Evolutionary conservation across 306 rosid genomes (phyloP), one percentile per base, ranked within the genome.

Genomic region (Pyrus bretschneideri): DNA sequence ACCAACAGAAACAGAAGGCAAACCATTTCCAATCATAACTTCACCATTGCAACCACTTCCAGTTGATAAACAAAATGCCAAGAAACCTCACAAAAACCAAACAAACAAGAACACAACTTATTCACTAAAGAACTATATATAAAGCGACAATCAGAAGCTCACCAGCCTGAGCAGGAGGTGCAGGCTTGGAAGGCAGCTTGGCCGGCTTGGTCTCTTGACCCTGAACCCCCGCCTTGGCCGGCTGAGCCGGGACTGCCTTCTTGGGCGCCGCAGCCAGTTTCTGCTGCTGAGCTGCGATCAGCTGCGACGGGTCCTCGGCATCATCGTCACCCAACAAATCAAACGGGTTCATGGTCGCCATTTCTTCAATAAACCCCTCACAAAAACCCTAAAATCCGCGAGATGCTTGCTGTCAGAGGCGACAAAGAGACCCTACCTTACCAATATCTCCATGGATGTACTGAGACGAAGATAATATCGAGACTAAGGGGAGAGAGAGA

Each of bases 81-180:
- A 15, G 12, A 18, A 64, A 25, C 4, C 31, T 13, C 55, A 27
- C 55, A 21, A 55, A 35, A 52, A 13, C 40, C 21, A 29, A 69
- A 25, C 13, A 11, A 19, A 52, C 27, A 18, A 29, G 21, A 38
- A 15, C 12, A 72, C 62, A 58, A 31, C 23, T 4, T 30, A 25
- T 57, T 33, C 4, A 44, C 31, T 33, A 21, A 15, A 40, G 0
- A 60, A 42, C 65, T 44, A 22, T 25, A 31, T 3, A 9, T 0
- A 54, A 27, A n/a, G 3, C 13, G 40, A n/a, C 12, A 78, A 57
- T 29, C 10, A 59, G 58, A 44, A 27, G 30, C 91, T 84, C 42
- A 92, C 98, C 97, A 72, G 97, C 96, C 85, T 89, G 93, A 72
- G 93, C 38, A 4, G 97, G 97, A 60, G 97, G 97, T 4, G 81